A percentile compares a stretch with the other conserved stretches of the same genome.
Conservation (phyloP, 192 early-diverging fungal genomes). For the Coemansia sp. region DNA sequence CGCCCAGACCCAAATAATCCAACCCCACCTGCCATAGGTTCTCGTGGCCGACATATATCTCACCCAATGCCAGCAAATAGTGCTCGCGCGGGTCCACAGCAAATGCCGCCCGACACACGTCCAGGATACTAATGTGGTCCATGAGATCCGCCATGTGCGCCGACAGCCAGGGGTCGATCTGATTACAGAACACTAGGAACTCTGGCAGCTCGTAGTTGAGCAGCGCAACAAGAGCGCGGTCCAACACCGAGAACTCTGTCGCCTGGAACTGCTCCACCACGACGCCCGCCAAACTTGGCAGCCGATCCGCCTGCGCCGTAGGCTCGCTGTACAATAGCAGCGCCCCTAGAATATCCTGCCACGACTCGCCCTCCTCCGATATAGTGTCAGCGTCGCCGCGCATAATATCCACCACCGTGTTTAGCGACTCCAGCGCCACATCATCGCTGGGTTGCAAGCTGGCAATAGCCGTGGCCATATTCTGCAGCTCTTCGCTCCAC, state of each 20-base stretch:
- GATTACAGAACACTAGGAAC: slow-evolving; percentile 50
- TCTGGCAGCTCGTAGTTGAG: slow-evolving; percentile 49
- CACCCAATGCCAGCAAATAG: slow-evolving; percentile 37
- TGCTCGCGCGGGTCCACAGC: slow-evolving; percentile 39
- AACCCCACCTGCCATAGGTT: slow-evolving; percentile 58
- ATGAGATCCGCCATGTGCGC: slow-evolving; percentile 63
- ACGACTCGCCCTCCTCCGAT: slow-evolving; percentile 37
- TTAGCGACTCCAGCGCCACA: slow-evolving; percentile 20
- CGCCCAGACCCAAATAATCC: slow-evolving; percentile 54
- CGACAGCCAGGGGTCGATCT: slow-evolving; percentile 62
- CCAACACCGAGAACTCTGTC: slow-evolving; percentile 32
- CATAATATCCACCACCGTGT: slow-evolving; percentile 25
- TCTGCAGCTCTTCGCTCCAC: slow-evolving; percentile 38
- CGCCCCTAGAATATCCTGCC: slow-evolving; percentile 60
- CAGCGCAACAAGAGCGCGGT: slow-evolving; percentile 43
- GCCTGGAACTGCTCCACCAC: slow-evolving; percentile 34
- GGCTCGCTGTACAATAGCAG: slow-evolving; percentile 59
- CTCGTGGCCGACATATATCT: slow-evolving; percentile 37
- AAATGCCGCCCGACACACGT: slow-evolving; percentile 41
- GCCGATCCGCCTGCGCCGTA: slow-evolving; percentile 35
- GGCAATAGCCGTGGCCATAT: slow-evolving; percentile 19
- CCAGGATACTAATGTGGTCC: slow-evolving; percentile 58
- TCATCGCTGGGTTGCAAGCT: slow-evolving; percentile 13
- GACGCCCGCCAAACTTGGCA: slow-evolving; percentile 19
- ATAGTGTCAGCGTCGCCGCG: slow-evolving; percentile 51